These are phyloP conservation scores for Ophiocordyceps robertsii DNA, from an alignment of 2,329 filamentous ascomycete genomes.

Conservation along the genomic window DNA sequence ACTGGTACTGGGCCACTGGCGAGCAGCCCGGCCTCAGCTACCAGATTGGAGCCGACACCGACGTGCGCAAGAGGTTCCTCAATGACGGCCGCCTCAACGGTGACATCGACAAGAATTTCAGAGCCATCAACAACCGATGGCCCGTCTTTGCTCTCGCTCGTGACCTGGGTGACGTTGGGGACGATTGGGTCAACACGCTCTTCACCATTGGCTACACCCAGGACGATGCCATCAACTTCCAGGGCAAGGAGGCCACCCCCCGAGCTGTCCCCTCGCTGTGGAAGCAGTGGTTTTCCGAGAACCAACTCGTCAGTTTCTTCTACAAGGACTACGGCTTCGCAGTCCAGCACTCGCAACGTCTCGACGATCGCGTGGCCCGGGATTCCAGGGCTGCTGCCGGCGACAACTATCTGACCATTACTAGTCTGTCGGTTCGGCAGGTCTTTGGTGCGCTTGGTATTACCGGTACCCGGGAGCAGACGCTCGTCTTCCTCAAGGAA, in stretches of 20 bases:
- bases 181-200: constrained; percentile 30
- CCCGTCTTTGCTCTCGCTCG: constrained; percentile 72
- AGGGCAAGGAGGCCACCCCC: constrained; percentile 50
- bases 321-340: constrained; percentile 60
- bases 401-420: constrained; percentile 61
- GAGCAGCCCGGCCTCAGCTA: constrained; percentile 40
- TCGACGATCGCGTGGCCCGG: constrained; percentile 55
- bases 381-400: constrained; percentile 57
- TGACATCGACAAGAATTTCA: constrained; percentile 48
- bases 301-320: constrained; percentile 57
- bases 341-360: constrained; percentile 39
- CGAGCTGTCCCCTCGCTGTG: constrained; percentile 58
- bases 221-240: constrained; percentile 62
- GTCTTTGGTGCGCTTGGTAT: constrained; percentile 66
- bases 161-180: constrained; percentile 35
- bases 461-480: constrained; percentile 52
- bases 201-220: constrained; percentile 72
- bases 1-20: constrained; percentile 61
- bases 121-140: constrained; percentile 21
- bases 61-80: constrained; percentile 55
- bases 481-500: constrained; percentile 75
- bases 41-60: constrained; percentile 53
- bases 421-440: constrained; percentile 68
- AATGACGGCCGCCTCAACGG: constrained; percentile 49
- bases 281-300: constrained; percentile 52